A percentile compares a stretch with the other conserved stretches of the same genome.
Conservation (phyloP, 2,329 filamentous ascomycete genomes). For the Simplicillium sp. region DNA sequence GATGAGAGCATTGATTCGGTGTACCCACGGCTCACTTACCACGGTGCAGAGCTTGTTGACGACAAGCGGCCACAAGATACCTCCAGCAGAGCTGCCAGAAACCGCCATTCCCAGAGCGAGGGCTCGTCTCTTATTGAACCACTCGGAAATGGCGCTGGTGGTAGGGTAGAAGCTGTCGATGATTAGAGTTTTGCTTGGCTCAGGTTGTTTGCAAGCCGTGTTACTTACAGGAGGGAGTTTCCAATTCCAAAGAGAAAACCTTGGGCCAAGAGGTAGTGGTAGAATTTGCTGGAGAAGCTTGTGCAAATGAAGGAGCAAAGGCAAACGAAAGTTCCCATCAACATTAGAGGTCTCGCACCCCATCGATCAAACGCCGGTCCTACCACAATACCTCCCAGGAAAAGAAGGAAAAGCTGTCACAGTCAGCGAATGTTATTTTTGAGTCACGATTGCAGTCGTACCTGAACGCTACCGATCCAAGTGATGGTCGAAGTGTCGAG, state of each 20-base stretch:
- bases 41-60: conserved; percentile 10
- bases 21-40: conserved; percentile 8
- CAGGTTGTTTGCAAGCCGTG: too few relatives aligned
- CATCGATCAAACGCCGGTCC: conserved; percentile 30
- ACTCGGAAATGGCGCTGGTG: conserved; percentile 17
- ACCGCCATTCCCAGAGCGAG: conserved; percentile 20
- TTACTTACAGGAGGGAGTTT: conserved; percentile 22
- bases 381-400: conserved; percentile 25
- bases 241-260: conserved; percentile 31
- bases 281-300: conserved; percentile 21
- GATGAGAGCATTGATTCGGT: conserved; percentile 12
- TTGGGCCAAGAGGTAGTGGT: conserved; percentile 27
- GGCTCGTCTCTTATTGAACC: conserved; percentile 19
- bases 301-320: conserved; percentile 26
- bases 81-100: conserved; percentile 21
- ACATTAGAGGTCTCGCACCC: conserved; percentile 23
- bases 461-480: conserved; percentile 29
- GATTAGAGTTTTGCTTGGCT: neutral
- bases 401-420: conserved; percentile 25
- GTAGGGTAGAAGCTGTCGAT: conserved; percentile 19
- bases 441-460: conserved; percentile 2
- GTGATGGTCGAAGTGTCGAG: conserved; percentile 20
- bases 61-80: conserved; percentile 19
- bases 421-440: conserved; percentile 2
- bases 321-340: conserved; percentile 22